phyloP scores from a whole-genome alignment of 2,329 filamentous ascomycete genomes.

The Pestalotiopsis fici region DNA sequence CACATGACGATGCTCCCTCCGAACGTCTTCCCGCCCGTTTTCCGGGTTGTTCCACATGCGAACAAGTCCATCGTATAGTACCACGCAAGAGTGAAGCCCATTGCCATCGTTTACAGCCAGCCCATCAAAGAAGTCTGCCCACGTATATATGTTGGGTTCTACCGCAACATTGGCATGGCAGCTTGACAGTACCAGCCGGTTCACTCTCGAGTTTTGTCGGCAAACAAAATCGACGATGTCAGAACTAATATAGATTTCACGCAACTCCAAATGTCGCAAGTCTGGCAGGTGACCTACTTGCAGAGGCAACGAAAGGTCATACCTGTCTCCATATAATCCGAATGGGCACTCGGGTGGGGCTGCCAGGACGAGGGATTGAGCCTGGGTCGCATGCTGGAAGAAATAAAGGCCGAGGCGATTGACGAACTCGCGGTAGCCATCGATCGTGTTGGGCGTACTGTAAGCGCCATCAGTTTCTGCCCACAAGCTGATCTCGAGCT shows the following conservation, averaged over 20 bases:
- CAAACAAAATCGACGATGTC: neutral
- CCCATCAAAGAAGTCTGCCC: neutral
- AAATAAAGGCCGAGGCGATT: neutral
- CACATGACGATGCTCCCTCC: too few species aligned
- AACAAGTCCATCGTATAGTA: neutral
- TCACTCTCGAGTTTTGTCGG: neutral
- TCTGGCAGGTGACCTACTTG: neutral
- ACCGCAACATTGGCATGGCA: neutral
- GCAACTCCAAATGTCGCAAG: neutral
- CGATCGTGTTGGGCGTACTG: neutral
- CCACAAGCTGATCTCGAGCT: neutral
- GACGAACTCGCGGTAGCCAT: neutral
- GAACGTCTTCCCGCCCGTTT: too few species aligned
- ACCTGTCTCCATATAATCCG: accelerated
- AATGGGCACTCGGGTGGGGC: neutral
- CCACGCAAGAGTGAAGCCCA: neutral
- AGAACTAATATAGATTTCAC: neutral
- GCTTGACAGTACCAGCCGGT: neutral
- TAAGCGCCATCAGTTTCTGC: neutral
- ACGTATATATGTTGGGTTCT: neutral
- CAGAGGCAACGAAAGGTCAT: neutral
- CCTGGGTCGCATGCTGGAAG: neutral
- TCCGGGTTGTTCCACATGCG: too few species aligned
- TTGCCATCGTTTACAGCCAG: neutral
- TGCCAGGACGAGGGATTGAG: neutral